These are phyloP conservation scores for Flaveria sonorensis DNA, from an alignment of 129 eudicot species.

Conservation along the genomic window DNA sequence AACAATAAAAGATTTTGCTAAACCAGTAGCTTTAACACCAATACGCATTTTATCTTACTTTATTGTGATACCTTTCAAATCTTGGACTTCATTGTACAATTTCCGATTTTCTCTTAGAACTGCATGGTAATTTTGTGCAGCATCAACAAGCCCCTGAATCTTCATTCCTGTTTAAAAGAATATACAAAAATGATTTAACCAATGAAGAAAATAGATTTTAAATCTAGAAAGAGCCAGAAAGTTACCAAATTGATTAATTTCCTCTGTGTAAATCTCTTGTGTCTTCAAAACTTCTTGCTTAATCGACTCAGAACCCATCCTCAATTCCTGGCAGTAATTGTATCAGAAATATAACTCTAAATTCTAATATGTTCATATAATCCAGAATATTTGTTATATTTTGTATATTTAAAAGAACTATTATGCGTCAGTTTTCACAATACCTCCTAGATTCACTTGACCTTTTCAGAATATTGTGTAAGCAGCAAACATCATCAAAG, in stretches of 20 bases:
- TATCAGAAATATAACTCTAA: neutral
- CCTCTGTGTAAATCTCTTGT: constrained; percentile 53
- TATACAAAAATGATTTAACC: neutral
- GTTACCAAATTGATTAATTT: constrained; percentile 61
- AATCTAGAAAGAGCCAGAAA: neutral
- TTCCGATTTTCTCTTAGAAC: constrained; percentile 74
- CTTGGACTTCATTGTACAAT: constrained; percentile 84
- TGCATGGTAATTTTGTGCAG: constrained; percentile 73
- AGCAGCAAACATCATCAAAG: constrained; percentile 6
- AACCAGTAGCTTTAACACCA: neutral
- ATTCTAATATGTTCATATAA: neutral
- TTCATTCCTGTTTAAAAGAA: constrained; percentile 46
- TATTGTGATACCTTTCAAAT: constrained; percentile 64
- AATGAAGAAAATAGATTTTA: neutral
- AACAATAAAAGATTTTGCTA: constrained; percentile 14
- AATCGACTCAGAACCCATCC: constrained; percentile 53
- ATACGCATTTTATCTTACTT: neutral
- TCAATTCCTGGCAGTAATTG: constrained; percentile 46
- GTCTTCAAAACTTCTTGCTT: constrained; percentile 63
- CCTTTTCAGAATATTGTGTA: neutral
- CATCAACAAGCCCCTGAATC: constrained; percentile 67
- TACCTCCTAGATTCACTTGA: neutral
- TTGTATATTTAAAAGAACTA: neutral
- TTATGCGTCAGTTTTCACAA: neutral
- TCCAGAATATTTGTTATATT: neutral